These are phyloP conservation scores for Eremomyces bilateralis DNA, from an alignment of 495 filamentous ascomycete species.

Conservation along the genomic window DNA sequence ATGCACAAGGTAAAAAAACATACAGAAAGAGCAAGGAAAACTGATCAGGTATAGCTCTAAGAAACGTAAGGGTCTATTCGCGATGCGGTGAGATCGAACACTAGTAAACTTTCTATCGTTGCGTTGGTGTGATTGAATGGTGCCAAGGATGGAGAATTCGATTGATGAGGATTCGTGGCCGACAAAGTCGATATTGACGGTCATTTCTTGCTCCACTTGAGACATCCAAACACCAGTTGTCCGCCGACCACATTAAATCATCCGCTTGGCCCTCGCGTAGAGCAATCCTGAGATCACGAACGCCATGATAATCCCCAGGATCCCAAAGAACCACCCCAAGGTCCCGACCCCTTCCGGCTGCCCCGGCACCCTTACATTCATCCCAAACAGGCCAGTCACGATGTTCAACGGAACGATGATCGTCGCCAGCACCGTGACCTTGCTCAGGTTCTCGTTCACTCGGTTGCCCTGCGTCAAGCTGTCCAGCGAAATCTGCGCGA, in stretches of 20 bases:
- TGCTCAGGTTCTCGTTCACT: slow-evolving; percentile 69
- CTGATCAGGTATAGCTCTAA: too few species aligned
- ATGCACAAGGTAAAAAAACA: too few species aligned
- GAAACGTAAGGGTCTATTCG: too few species aligned
- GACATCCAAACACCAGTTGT: too few species aligned
- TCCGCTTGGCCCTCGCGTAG: background rate
- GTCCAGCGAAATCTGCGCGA: slow-evolving; percentile 84
- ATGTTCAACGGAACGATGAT: slow-evolving; percentile 94
- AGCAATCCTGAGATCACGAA: slow-evolving; percentile 22
- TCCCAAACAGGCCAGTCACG: slow-evolving; percentile 86
- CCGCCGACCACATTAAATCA: background rate
- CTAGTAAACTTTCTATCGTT: too few species aligned
- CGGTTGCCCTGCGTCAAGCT: slow-evolving; percentile 60
- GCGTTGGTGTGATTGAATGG: too few species aligned
- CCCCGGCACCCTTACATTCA: slow-evolving; percentile 83
- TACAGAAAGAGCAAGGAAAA: too few species aligned
- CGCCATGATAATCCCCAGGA: slow-evolving; percentile 40
- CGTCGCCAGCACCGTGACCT: slow-evolving; percentile 87
- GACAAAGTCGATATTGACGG: too few species aligned
- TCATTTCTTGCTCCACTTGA: too few species aligned
- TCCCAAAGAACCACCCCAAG: slow-evolving; percentile 60
- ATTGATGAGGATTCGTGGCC: too few species aligned
- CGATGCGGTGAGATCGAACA: too few species aligned
- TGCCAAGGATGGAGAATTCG: too few species aligned
- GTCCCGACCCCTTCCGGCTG: slow-evolving; percentile 24